Percentiles rank a stretch among this genome's conserved stretches.
Evolutionary conservation across 2,329 filamentous ascomycete species (phyloP).

Genomic region (Calonectria henricotiae): DNA sequence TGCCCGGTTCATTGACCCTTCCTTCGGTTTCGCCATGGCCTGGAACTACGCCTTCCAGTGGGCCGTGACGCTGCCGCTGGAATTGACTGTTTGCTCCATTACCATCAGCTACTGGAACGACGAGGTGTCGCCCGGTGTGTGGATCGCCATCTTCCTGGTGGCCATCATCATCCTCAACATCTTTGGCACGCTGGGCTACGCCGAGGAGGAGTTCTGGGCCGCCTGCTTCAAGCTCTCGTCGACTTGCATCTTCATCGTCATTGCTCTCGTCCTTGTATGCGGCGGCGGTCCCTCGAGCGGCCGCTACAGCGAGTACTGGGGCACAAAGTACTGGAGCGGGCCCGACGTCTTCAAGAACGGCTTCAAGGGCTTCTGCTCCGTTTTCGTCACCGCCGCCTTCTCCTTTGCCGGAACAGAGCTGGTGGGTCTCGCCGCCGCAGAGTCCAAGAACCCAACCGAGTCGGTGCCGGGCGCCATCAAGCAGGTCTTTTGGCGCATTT

Average conservation of each 20-base stretch:
- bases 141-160: constrained; percentile 68
- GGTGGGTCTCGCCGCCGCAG: constrained; percentile 34
- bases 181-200: constrained; percentile 69
- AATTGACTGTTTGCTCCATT: constrained; percentile 61
- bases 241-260: constrained; percentile 73
- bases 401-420: constrained; percentile 36
- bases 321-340: constrained; percentile 55
- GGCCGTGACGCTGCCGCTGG: constrained; percentile 67
- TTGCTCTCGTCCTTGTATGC: constrained; percentile 70
- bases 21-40: constrained; percentile 58
- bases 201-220: constrained; percentile 64
- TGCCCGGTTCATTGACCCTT: constrained; percentile 73
- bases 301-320: constrained; percentile 61
- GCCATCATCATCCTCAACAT: constrained; percentile 67
- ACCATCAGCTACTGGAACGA: constrained; percentile 68
- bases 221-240: constrained; percentile 70
- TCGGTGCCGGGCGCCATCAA: constrained; percentile 84
- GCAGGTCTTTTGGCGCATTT: constrained; percentile 73
- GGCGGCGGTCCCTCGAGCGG: constrained; percentile 69
- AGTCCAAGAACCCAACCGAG: constrained; percentile 77
- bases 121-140: constrained; percentile 64
- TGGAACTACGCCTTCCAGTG: constrained; percentile 56
- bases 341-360: constrained; percentile 75
- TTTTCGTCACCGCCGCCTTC: constrained; percentile 35
- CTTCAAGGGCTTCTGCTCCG: constrained; percentile 53